phyloP scores from a whole-genome alignment of 257 asterid species.

The Vinca minor region DNA sequence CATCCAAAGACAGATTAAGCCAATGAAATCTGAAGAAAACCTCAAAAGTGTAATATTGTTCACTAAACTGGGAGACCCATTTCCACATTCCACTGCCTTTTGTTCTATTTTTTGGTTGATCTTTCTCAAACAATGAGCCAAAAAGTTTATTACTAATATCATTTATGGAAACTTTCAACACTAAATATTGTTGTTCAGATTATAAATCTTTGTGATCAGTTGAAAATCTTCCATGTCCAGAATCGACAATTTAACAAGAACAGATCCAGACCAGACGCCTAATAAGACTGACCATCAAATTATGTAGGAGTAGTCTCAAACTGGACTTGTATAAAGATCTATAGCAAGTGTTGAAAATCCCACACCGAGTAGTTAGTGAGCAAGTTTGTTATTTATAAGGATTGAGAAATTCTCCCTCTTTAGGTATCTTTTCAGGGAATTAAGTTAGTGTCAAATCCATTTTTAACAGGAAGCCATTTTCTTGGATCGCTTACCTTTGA shows the following conservation, averaged over 20 bases:
- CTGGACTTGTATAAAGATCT: too few species aligned
- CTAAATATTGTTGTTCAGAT: too few species aligned
- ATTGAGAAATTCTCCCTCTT: too few species aligned
- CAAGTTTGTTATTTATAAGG: too few species aligned
- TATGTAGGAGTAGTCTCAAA: too few species aligned
- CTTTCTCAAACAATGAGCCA: background rate
- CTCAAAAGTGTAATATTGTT: constrained; percentile 1
- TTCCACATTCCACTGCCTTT: constrained; percentile 13
- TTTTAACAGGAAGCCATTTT: too few species aligned
- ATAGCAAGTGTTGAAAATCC: too few species aligned
- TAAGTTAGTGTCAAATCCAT: too few species aligned
- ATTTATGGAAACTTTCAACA: background rate
- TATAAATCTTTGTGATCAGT: background rate
- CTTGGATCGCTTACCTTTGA: too few species aligned
- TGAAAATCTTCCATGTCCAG: background rate
- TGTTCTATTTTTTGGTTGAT: background rate
- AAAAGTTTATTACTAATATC: background rate
- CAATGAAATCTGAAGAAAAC: constrained; percentile 1
- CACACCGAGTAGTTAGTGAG: too few species aligned
- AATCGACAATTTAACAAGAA: background rate
- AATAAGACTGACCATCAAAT: too few species aligned
- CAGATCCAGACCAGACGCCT: background rate
- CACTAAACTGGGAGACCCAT: constrained; percentile 24
- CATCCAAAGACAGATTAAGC: constrained; percentile 1
- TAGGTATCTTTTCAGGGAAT: too few species aligned